Conservation (phyloP, 805 yeast species). For the Yueomyces sp. region DNA sequence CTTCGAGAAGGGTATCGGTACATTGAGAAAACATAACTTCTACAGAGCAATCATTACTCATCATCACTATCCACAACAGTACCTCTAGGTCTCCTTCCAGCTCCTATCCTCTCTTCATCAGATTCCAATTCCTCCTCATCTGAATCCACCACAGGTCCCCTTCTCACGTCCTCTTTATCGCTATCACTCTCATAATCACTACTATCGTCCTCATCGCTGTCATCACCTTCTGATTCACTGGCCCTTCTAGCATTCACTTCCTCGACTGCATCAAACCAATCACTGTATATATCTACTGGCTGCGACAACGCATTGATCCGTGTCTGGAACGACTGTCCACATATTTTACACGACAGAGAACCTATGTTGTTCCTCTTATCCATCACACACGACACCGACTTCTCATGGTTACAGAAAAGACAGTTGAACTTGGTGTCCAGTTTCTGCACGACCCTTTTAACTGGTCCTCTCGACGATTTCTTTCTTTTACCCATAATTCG, state of each 20-base stretch:
- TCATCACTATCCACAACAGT: slow-evolving; percentile 14
- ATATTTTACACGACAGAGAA: slow-evolving; percentile 73
- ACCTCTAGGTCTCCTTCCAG: slow-evolving; percentile 9
- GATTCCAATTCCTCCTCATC: slow-evolving; percentile 13
- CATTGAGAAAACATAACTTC: not conserved
- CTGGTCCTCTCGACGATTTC: slow-evolving; percentile 74
- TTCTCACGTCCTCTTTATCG: slow-evolving; percentile 15
- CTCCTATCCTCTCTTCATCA: slow-evolving; percentile 10
- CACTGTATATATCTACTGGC: slow-evolving; percentile 90
- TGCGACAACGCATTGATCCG: slow-evolving; percentile 65
- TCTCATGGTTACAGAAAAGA: slow-evolving; percentile 90
- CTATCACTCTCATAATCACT: slow-evolving; percentile 27
- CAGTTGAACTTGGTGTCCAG: slow-evolving; percentile 80
- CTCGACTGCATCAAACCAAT: slow-evolving; percentile 95
- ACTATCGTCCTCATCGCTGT: slow-evolving; percentile 17
- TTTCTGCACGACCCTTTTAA: slow-evolving; percentile 60
- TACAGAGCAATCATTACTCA: slow-evolving; percentile 3
- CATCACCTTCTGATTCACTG: slow-evolving; percentile 23
- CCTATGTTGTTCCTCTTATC: slow-evolving; percentile 84
- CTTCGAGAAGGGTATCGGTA: too few species aligned
- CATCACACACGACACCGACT: slow-evolving; percentile 73
- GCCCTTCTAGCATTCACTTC: slow-evolving; percentile 34
- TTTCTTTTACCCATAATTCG: slow-evolving; percentile 57
- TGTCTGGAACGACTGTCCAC: slow-evolving; percentile 89
- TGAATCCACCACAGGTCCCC: slow-evolving; percentile 4